These are phyloP conservation scores for Cyclaneusma minus DNA, from an alignment of 2,329 filamentous ascomycete species.

Conservation along the genomic window DNA sequence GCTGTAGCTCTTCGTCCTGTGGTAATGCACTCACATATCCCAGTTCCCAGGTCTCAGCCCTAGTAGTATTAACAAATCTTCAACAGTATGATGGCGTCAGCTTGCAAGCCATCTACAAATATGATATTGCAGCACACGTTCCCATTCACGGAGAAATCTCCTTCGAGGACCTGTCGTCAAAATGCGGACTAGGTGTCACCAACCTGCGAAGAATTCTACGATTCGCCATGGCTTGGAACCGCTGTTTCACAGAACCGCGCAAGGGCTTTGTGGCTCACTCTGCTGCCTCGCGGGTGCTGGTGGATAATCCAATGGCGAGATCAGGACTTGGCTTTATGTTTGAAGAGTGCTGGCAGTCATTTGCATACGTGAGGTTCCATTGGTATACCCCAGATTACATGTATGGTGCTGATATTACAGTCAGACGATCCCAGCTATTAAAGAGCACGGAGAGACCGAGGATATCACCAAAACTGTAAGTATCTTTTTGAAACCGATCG, in stretches of 20 bases:
- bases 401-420: too few species aligned
- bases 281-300: slow-evolving; percentile 9
- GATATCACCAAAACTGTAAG: too few species aligned
- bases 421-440: too few species aligned
- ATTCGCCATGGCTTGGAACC: slow-evolving; percentile 10
- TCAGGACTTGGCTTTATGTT: slow-evolving; percentile 6
- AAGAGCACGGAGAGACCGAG: too few species aligned
- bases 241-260: slow-evolving; percentile 10
- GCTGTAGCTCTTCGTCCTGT: too few species aligned
- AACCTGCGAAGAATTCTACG: slow-evolving; percentile 9
- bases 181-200: slow-evolving; percentile 5
- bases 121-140: slow-evolving; percentile 8
- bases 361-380: slow-evolving; percentile 2
- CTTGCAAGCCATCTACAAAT: slow-evolving; percentile 11
- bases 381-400: too few species aligned
- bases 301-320: slow-evolving; percentile 6
- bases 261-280: slow-evolving; percentile 10
- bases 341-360: slow-evolving; percentile 6
- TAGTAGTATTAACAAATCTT: too few species aligned
- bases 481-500: too few species aligned
- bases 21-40: too few species aligned
- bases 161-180: slow-evolving; percentile 10
- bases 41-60: too few species aligned
- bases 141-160: slow-evolving; percentile 7
- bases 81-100: slow-evolving; percentile 3